Percentiles rank a stretch among this genome's conserved stretches.
Evolutionary conservation across 1,139 yeast genomes (phyloP).

Genomic region (Geotrichum bryndzae): DNA sequence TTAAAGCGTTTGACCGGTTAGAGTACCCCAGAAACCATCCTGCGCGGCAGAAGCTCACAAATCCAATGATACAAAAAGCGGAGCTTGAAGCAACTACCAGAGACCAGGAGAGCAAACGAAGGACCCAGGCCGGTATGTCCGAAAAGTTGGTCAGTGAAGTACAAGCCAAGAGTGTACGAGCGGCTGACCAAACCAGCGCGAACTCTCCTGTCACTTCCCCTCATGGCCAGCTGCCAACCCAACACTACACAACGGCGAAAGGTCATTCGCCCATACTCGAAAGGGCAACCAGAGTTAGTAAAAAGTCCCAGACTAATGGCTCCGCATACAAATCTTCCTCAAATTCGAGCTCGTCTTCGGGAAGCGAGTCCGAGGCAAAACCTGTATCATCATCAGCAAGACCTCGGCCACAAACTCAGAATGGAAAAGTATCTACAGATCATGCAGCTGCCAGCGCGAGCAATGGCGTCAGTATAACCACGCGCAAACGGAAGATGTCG

Average conservation of each 20-base stretch:
- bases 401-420: background rate
- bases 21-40: constrained; percentile 30
- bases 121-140: background rate
- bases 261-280: constrained; percentile 5
- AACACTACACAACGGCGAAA: background rate
- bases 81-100: constrained; percentile 12
- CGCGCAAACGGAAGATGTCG: background rate
- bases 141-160: constrained; percentile 14
- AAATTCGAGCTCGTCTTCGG: background rate
- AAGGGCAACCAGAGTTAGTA: constrained; percentile 2
- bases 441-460: background rate
- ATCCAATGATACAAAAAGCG: constrained; percentile 28
- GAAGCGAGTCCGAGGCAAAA: background rate
- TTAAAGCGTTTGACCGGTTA: constrained; percentile 33
- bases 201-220: constrained; percentile 3
- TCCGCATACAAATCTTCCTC: background rate
- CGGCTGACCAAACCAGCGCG: constrained; percentile 8
- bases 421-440: background rate
- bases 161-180: constrained; percentile 4
- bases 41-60: constrained; percentile 30
- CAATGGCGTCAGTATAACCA: background rate
- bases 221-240: background rate
- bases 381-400: background rate
- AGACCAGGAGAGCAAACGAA: constrained; percentile 11
- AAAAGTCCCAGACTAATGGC: background rate